Evolutionary conservation across 352 stramenopile species (phyloP).

Genomic region (Phytophthora foliorum): DNA sequence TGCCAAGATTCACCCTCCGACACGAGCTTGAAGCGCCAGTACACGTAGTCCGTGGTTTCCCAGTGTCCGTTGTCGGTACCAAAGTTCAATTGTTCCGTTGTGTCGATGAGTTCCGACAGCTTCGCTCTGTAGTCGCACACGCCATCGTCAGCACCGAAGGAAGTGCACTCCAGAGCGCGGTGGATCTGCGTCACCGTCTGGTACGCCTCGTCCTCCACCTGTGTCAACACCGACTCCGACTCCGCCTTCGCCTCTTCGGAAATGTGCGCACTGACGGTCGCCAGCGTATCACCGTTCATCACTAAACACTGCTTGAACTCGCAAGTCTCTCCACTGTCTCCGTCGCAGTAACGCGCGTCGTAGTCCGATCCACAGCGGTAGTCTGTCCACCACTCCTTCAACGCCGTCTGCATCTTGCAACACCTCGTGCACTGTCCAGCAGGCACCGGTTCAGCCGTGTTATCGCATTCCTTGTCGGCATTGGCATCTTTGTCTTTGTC

Average conservation of each 20-base stretch:
- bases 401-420: conserved; percentile 48
- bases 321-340: conserved; percentile 44
- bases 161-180: conserved; percentile 58
- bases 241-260: conserved; percentile 30
- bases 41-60: conserved; percentile 54
- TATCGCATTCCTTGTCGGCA: conserved; percentile 14
- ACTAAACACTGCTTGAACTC: conserved; percentile 66
- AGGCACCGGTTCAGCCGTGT: conserved; percentile 43
- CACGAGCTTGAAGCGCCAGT: conserved; percentile 70
- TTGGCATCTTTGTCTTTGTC: too few species aligned
- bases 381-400: conserved; percentile 74
- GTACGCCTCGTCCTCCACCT: conserved; percentile 48
- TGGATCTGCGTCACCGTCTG: conserved; percentile 74
- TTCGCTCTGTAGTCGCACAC: conserved; percentile 49
- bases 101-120: conserved; percentile 52
- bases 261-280: conserved; percentile 43
- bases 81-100: conserved; percentile 35
- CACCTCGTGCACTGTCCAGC: conserved; percentile 56
- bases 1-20: conserved; percentile 49
- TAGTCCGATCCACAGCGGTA: conserved; percentile 69
- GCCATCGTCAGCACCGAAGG: conserved; percentile 38
- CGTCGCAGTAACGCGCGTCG: conserved; percentile 48
- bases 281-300: conserved; percentile 60
- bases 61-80: background rate
- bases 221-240: conserved; percentile 49